phyloP scores from a whole-genome alignment of 768 basidiomycete species.

The Podaxis sp. region DNA sequence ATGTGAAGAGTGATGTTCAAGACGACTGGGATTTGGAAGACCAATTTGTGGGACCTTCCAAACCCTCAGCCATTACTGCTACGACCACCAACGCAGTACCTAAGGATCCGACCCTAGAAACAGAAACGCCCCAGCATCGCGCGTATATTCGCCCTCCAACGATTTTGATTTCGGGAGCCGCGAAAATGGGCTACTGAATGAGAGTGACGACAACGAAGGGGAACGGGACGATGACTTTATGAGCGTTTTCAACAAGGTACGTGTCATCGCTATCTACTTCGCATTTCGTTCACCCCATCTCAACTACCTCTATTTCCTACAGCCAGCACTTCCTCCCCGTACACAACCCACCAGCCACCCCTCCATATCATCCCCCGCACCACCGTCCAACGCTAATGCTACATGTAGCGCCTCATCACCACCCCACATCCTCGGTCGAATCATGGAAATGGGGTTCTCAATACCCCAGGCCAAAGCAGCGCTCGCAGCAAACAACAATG shows the following conservation, averaged over 20 bases:
- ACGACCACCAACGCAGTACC: background rate
- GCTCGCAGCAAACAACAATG: constrained; percentile 61
- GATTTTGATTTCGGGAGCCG: constrained; percentile 67
- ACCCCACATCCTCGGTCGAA: constrained; percentile 87
- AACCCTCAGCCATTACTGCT: no score
- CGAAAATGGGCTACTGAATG: constrained; percentile 25
- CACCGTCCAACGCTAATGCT: background rate
- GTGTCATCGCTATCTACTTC: constrained; percentile 18
- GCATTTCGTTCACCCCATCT: background rate
- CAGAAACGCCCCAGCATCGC: constrained; percentile 6
- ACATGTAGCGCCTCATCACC: constrained; percentile 48
- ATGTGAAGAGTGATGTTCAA: no score
- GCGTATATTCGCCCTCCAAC: constrained; percentile 40
- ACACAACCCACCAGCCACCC: constrained; percentile 14
- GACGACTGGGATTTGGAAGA: no score
- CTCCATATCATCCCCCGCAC: constrained; percentile 18
- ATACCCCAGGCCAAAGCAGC: constrained; percentile 73
- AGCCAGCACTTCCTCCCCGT: constrained; percentile 9
- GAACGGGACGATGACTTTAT: constrained; percentile 58
- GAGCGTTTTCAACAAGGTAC: constrained; percentile 53
- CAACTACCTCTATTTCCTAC: background rate
- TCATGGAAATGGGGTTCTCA: constrained; percentile 96
- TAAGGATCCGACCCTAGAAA: constrained; percentile 18
- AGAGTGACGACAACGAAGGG: background rate
- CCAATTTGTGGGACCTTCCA: no score